Evolutionary conservation across 495 filamentous ascomycete genomes (phyloP).

Genomic region (Evernia prunastri): DNA sequence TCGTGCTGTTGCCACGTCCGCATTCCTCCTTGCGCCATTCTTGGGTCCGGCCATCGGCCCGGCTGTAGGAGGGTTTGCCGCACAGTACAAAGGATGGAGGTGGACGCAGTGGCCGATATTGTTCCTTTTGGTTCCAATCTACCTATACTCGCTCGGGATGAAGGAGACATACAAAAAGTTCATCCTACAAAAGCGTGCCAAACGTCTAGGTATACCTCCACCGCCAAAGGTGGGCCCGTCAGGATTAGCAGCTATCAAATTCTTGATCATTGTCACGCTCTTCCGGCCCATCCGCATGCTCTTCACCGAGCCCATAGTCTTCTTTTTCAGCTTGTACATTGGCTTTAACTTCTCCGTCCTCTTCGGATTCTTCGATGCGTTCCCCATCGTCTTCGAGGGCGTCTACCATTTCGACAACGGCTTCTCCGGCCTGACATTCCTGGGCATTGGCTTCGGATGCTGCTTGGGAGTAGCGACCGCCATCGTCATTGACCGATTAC

Average conservation of each 20-base stretch:
- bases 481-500: slow-evolving; percentile 38
- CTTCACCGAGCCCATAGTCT: slow-evolving; percentile 58
- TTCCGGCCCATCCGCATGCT: slow-evolving; percentile 60
- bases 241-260: slow-evolving; percentile 34
- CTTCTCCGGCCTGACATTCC: slow-evolving; percentile 52
- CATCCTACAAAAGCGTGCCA: slow-evolving; percentile 48
- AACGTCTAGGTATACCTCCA: slow-evolving; percentile 35
- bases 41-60: slow-evolving; percentile 53
- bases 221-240: slow-evolving; percentile 34
- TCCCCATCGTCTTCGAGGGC: slow-evolving; percentile 47
- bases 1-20: slow-evolving; percentile 38
- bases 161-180: slow-evolving; percentile 59
- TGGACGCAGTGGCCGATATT: slow-evolving; percentile 55
- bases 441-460: slow-evolving; percentile 53
- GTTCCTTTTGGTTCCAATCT: slow-evolving; percentile 41
- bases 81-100: slow-evolving; percentile 51
- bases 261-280: slow-evolving; percentile 50
- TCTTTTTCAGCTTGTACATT: slow-evolving; percentile 53
- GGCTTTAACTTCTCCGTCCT: slow-evolving; percentile 58
- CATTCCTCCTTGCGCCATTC: slow-evolving; percentile 53
- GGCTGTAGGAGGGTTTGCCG: slow-evolving; percentile 57
- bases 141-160: slow-evolving; percentile 34
- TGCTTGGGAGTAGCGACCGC: slow-evolving; percentile 42
- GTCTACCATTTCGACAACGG: slow-evolving; percentile 46
- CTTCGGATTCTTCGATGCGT: slow-evolving; percentile 60